Evolutionary conservation across 345 rosid genomes (phyloP).

Genomic region (Rhizophora apiculata): DNA sequence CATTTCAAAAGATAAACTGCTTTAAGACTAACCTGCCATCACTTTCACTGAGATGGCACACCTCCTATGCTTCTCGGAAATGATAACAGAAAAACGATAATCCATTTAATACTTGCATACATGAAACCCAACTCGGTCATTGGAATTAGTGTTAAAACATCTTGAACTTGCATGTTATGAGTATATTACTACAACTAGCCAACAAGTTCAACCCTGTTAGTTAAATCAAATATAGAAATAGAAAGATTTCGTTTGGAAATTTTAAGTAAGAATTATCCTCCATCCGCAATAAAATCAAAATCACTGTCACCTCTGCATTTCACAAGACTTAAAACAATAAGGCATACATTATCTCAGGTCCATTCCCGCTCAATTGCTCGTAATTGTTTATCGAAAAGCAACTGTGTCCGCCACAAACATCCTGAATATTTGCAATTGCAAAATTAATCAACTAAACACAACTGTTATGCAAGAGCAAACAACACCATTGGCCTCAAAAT

Average conservation of each 20-base stretch:
- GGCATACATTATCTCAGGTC: constrained; percentile 73
- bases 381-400: constrained; percentile 65
- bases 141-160: too few relatives aligned
- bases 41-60: neutral
- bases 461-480: constrained; percentile 4
- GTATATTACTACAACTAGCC: neutral
- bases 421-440: constrained; percentile 44
- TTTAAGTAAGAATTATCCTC: neutral
- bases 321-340: constrained; percentile 5
- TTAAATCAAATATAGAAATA: neutral
- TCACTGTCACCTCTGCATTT: constrained; percentile 4
- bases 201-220: neutral
- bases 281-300: neutral
- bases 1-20: neutral
- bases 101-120: too few relatives aligned
- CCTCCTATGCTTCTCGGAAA: neutral
- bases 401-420: constrained; percentile 65
- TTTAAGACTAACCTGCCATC: neutral
- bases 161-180: neutral
- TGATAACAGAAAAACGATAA: too few relatives aligned
- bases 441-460: constrained; percentile 15
- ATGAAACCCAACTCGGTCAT: too few relatives aligned
- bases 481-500: neutral
- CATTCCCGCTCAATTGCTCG: constrained; percentile 28
- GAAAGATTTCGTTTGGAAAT: neutral